phyloP scores from a whole-genome alignment of 768 basidiomycete genomes.

The Termitomyces sp. region DNA sequence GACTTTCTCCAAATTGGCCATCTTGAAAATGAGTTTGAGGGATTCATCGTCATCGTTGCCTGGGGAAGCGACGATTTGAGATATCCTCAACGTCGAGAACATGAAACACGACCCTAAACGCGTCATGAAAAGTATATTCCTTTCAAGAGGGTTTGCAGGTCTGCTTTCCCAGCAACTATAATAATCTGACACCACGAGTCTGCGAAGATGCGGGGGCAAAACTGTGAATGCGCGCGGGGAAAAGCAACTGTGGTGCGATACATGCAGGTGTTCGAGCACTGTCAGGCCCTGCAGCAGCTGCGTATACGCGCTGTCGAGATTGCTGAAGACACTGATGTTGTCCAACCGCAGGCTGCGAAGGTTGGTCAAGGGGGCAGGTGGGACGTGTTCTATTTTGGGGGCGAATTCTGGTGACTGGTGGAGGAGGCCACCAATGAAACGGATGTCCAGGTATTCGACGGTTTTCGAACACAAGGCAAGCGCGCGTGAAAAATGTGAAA shows the following conservation, averaged over 20 bases:
- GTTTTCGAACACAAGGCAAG: slow-evolving; percentile 18
- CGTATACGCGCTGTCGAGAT: slow-evolving; percentile 19
- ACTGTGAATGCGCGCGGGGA: slow-evolving; percentile 18
- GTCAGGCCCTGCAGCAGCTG: slow-evolving; percentile 20
- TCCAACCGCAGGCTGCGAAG: slow-evolving; percentile 23
- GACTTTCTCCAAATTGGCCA: slow-evolving; percentile 8
- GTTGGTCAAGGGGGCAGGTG: slow-evolving; percentile 6
- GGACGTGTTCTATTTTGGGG: not conserved
- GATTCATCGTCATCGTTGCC: slow-evolving; percentile 2
- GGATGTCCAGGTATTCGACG: slow-evolving; percentile 21
- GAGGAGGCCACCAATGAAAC: slow-evolving; percentile 26
- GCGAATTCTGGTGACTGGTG: slow-evolving; percentile 20
- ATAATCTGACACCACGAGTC: slow-evolving; percentile 19
- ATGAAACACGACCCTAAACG: not conserved
- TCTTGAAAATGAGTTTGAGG: slow-evolving; percentile 1
- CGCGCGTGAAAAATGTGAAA: slow-evolving; percentile 19
- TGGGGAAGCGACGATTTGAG: slow-evolving; percentile 1
- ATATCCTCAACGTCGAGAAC: slow-evolving; percentile 2
- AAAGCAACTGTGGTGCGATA: slow-evolving; percentile 24
- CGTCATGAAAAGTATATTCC: slow-evolving; percentile 6
- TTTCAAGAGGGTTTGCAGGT: not conserved
- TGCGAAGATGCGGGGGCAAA: slow-evolving; percentile 17
- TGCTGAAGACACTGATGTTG: slow-evolving; percentile 24
- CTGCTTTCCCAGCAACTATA: slow-evolving; percentile 16
- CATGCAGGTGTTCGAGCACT: slow-evolving; percentile 20